Evolutionary conservation across 805 yeast species (phyloP), one percentile per base, ranked within the genome.

Genomic region (Candida xiaguanensis): DNA sequence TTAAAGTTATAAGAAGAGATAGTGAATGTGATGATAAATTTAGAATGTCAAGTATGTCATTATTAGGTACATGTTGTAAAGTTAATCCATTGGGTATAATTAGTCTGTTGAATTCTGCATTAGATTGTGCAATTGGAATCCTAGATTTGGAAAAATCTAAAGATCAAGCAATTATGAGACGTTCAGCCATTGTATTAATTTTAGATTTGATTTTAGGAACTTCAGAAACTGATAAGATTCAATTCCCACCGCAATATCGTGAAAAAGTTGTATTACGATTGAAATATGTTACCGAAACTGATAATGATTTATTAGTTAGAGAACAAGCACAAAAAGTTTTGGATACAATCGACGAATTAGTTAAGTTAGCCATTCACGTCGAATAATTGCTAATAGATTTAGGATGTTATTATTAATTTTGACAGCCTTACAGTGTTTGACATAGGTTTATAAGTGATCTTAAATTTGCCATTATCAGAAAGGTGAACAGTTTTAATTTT

Each of bases 11-110:
- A 2, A 46, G 65, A 31, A 48, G 64, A 23, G 54, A 45, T 1
- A 46, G 58, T n/a, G 48, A 57, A 3, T 54, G 59, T 15, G 95
- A 88, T 46, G 65, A 72, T 42, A 72, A 81, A 28, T 46, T 89
- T 28, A 68, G 97, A 48, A 81, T 88, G 84, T 90, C 97, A 2
- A 77, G 96, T 0, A 74, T 90, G 78, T 85, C 96, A 0, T 58
- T 93, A 11, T 56, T 91, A n/a, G 96, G 97, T 20, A 63, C 75
- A 5, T 65, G 84, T 26, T 75, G 89, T 50, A 75, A 76, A 45
- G 63, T 64, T 1, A 78, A 79, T 43, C 81, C 89, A 1, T 38
- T 61, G 5, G 85, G 83, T 0, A 50, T 87, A 1, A 29, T 65
- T 0, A 51, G 58, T 1, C 63, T 69, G 41, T 59, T 88, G 8